These are phyloP conservation scores for Colletotrichum acutatum DNA, from an alignment of 2,329 filamentous ascomycete genomes.

Conservation along the genomic window DNA sequence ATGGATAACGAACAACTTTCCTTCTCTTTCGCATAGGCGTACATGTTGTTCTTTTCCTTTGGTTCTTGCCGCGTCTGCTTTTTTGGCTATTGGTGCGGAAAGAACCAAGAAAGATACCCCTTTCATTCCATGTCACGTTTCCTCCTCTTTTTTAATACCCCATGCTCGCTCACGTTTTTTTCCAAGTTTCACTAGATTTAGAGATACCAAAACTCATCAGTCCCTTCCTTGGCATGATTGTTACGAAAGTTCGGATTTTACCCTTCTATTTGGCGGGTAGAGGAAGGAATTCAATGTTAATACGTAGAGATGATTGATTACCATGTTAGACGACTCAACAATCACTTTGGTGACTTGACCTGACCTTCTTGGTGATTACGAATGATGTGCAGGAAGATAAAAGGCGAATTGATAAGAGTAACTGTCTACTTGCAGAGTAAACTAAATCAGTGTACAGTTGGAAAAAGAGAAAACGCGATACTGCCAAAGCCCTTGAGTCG, in stretches of 20 bases:
- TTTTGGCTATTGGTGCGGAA: slow-evolving; percentile 12
- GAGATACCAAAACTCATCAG: slow-evolving; percentile 20
- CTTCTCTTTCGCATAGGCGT: background rate
- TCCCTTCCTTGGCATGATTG: background rate
- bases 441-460: background rate
- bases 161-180: slow-evolving; percentile 11
- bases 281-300: background rate
- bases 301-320: background rate
- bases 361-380: background rate
- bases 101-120: slow-evolving; percentile 31
- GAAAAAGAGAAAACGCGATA: background rate
- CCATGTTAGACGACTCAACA: background rate
- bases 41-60: background rate
- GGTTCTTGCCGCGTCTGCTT: background rate
- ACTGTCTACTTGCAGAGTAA: background rate
- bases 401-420: too few species aligned
- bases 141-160: background rate
- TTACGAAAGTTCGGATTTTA: background rate
- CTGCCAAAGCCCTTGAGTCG: background rate
- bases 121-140: background rate
- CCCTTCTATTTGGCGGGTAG: background rate
- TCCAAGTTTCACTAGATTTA: slow-evolving; percentile 12
- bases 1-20: background rate
- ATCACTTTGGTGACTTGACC: background rate
- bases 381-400: background rate